Conservation (phyloP, 768 basidiomycete genomes). For the Trametes punicea region DNA sequence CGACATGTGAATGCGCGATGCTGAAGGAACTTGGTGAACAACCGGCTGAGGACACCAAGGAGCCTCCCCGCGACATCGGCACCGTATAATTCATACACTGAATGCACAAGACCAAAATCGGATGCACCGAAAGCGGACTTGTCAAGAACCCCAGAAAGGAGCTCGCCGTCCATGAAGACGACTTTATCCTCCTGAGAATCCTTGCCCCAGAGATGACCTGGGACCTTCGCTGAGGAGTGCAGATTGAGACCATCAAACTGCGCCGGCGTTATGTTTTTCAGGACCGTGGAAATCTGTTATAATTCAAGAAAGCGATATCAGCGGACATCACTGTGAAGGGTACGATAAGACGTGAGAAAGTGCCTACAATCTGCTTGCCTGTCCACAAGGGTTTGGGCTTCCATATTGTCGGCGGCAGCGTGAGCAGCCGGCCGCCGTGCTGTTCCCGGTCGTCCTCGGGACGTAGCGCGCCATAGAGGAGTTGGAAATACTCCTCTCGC, state of each 20-base stretch:
- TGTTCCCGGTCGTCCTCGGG: conserved; percentile 75
- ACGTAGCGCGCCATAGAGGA: conserved; percentile 89
- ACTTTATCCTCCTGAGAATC: conserved; percentile 82
- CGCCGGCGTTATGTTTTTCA: conserved; percentile 86
- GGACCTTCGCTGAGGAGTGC: conserved; percentile 84
- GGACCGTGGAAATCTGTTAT: conserved; percentile 83
- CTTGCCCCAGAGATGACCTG: conserved; percentile 79
- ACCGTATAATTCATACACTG: conserved; percentile 94
- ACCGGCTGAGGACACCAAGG: conserved; percentile 86
- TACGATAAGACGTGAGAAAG: background rate
- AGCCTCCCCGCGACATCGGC: conserved; percentile 85
- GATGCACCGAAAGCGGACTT: conserved; percentile 97
- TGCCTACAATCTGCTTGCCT: conserved; percentile 90
- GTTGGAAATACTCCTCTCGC: conserved; percentile 92
- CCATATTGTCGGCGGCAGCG: conserved; percentile 89
- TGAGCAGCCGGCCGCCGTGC: conserved; percentile 60
- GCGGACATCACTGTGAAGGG: background rate
- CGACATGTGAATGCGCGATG: conserved; percentile 97
- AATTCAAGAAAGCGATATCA: conserved; percentile 1
- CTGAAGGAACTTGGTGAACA: conserved; percentile 97
- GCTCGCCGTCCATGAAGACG: conserved; percentile 87
- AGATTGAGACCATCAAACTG: conserved; percentile 81
- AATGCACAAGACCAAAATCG: conserved; percentile 95
- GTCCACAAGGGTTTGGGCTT: conserved; percentile 93
- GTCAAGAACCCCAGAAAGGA: conserved; percentile 91